These are phyloP conservation scores for Wickerhamiella cacticola DNA, from an alignment of 805 yeast species.

Conservation along the genomic window DNA sequence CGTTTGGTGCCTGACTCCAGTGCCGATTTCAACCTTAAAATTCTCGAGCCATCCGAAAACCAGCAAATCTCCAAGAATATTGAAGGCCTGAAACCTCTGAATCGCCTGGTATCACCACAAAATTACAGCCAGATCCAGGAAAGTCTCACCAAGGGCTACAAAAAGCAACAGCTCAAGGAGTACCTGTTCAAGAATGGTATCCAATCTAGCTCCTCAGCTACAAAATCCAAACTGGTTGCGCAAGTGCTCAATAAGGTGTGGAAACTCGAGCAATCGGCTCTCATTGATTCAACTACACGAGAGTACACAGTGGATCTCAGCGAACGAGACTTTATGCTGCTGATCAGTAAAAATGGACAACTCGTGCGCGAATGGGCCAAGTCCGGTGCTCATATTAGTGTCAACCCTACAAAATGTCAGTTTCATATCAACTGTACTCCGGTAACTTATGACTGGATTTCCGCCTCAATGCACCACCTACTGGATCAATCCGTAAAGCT, in stretches of 20 bases:
- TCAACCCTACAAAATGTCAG: constrained; percentile 28
- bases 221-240: not conserved
- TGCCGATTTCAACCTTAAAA: not conserved
- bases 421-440: constrained; percentile 34
- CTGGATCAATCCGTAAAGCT: constrained; percentile 19
- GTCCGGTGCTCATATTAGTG: constrained; percentile 33
- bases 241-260: constrained; percentile 31
- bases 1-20: not conserved
- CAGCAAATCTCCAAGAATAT: not conserved
- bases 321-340: constrained; percentile 33
- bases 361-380: constrained; percentile 33
- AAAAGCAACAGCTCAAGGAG: constrained; percentile 22
- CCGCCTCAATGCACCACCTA: constrained; percentile 28
- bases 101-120: constrained; percentile 17
- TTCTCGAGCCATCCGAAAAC: not conserved
- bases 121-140: constrained; percentile 20
- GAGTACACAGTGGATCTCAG: constrained; percentile 29
- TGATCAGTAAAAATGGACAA: constrained; percentile 32
- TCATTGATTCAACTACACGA: constrained; percentile 29
- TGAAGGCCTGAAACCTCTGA: not conserved
- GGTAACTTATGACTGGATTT: constrained; percentile 35
- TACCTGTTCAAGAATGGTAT: not conserved
- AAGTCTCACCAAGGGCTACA: constrained; percentile 23
- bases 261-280: constrained; percentile 24
- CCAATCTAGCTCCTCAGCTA: not conserved